Evolutionary conservation across 2,329 filamentous ascomycete species (phyloP).

Genomic region (Penicillium sclerotigenum): DNA sequence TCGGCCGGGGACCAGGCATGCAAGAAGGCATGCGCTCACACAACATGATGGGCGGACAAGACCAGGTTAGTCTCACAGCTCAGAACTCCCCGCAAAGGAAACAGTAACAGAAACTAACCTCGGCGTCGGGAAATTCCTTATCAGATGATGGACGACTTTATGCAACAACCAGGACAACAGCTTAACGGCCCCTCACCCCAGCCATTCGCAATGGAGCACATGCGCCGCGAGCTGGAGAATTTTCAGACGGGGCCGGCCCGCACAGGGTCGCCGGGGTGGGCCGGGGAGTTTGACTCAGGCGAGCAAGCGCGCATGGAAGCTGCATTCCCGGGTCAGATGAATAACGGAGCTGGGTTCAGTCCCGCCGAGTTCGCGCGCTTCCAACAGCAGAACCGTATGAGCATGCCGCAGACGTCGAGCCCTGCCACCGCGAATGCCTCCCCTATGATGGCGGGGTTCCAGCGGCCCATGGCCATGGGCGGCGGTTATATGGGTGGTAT

Average conservation of each 20-base stretch:
- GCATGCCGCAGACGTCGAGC: slow-evolving; percentile 58
- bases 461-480: slow-evolving; percentile 47
- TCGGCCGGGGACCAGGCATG: slow-evolving; percentile 68
- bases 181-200: slow-evolving; percentile 54
- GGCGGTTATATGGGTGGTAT: slow-evolving; percentile 42
- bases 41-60: slow-evolving; percentile 66
- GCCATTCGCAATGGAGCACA: slow-evolving; percentile 65
- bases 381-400: slow-evolving; percentile 66
- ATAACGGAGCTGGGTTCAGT: slow-evolving; percentile 62
- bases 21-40: slow-evolving; percentile 75
- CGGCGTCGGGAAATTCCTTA: slow-evolving; percentile 27
- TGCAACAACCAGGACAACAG: slow-evolving; percentile 68
- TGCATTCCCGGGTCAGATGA: slow-evolving; percentile 57
- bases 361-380: slow-evolving; percentile 86
- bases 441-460: slow-evolving; percentile 58
- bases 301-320: slow-evolving; percentile 69
- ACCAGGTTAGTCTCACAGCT: slow-evolving; percentile 55
- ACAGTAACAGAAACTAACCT: slow-evolving; percentile 6
- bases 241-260: slow-evolving; percentile 50
- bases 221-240: slow-evolving; percentile 60
- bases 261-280: slow-evolving; percentile 59
- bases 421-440: slow-evolving; percentile 50
- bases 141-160: slow-evolving; percentile 90
- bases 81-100: neutral
- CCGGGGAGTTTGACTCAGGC: slow-evolving; percentile 61